phyloP scores from a whole-genome alignment of 352 stramenopile species.

The Globisporangium spinosum region DNA sequence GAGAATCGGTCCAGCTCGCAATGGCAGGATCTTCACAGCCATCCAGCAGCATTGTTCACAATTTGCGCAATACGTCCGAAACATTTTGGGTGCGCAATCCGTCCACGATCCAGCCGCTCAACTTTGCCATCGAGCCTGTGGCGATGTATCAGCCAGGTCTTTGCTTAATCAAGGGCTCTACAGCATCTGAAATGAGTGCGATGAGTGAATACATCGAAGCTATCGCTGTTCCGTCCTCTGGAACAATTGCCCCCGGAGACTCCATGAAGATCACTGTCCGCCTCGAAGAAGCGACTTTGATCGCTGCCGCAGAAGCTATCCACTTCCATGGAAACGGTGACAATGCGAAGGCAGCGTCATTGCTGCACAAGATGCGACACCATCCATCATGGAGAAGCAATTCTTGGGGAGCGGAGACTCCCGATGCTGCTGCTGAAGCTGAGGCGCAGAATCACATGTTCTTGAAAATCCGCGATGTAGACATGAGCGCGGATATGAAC shows the following conservation, averaged over 20 bases:
- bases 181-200: constrained; percentile 54
- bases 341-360: constrained; percentile 27
- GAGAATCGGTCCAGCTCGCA: constrained; percentile 30
- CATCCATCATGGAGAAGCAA: constrained; percentile 82
- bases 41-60: constrained; percentile 40
- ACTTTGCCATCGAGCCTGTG: constrained; percentile 68
- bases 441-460: constrained; percentile 70
- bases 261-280: constrained; percentile 77
- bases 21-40: constrained; percentile 20
- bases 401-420: constrained; percentile 67
- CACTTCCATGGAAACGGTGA: constrained; percentile 31
- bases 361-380: constrained; percentile 73
- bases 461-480: constrained; percentile 64
- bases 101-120: constrained; percentile 56
- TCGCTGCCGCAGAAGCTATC: constrained; percentile 23
- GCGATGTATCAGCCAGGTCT: constrained; percentile 62
- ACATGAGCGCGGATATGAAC: constrained; percentile 47
- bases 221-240: constrained; percentile 61
- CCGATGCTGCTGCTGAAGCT: constrained; percentile 35
- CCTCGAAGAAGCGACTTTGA: constrained; percentile 56
- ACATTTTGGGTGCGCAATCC: constrained; percentile 84
- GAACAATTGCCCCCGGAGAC: constrained; percentile 64
- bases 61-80: constrained; percentile 64
- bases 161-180: constrained; percentile 60
- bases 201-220: constrained; percentile 81